These are phyloP conservation scores for Pseudisothecium myosuroides DNA, from an alignment of 225 moss, liverwort and hornwort genomes.

Conservation along the genomic window DNA sequence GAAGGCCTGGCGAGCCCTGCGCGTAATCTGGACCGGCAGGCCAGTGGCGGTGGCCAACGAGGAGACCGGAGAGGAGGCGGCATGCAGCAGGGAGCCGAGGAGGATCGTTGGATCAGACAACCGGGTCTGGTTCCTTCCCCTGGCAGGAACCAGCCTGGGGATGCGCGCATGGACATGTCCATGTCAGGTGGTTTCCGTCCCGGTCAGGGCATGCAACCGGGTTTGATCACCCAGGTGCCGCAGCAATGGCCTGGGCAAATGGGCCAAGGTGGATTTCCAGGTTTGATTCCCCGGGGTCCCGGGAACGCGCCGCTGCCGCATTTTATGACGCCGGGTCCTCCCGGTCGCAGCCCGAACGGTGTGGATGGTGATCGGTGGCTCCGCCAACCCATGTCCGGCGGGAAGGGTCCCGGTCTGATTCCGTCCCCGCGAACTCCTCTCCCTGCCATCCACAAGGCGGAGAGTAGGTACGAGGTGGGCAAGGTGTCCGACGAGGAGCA, in stretches of 20 bases:
- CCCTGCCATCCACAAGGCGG: slow-evolving; percentile 94
- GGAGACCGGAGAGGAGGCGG: slow-evolving; percentile 56
- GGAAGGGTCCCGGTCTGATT: slow-evolving; percentile 69
- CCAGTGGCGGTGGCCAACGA: slow-evolving; percentile 38
- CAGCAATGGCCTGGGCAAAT: slow-evolving; percentile 58
- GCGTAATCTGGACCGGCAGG: slow-evolving; percentile 59
- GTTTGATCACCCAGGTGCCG: slow-evolving; percentile 67
- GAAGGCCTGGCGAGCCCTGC: slow-evolving; percentile 68
- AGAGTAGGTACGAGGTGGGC: slow-evolving; percentile 84
- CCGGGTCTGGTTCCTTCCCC: slow-evolving; percentile 53
- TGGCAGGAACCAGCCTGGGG: slow-evolving; percentile 59
- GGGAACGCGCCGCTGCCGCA: slow-evolving; percentile 37
- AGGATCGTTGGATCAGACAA: slow-evolving; percentile 80
- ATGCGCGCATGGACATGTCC: slow-evolving; percentile 56
- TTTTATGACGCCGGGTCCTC: slow-evolving; percentile 52
- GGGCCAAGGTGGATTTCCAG: slow-evolving; percentile 21
- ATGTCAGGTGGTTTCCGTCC: slow-evolving; percentile 73
- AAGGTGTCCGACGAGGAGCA: slow-evolving; percentile 85
- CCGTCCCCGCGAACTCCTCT: slow-evolving; percentile 84
- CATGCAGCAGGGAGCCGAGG: slow-evolving; percentile 51
- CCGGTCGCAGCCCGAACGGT: slow-evolving; percentile 49
- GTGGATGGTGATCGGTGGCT: slow-evolving; percentile 95
- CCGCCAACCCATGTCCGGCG: slow-evolving; percentile 51
- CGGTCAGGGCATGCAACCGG: slow-evolving; percentile 64
- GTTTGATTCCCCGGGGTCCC: slow-evolving; percentile 55